Conservation (phyloP, 1,139 yeast genomes). For the Yamadazyma songkhlaensis region DNA sequence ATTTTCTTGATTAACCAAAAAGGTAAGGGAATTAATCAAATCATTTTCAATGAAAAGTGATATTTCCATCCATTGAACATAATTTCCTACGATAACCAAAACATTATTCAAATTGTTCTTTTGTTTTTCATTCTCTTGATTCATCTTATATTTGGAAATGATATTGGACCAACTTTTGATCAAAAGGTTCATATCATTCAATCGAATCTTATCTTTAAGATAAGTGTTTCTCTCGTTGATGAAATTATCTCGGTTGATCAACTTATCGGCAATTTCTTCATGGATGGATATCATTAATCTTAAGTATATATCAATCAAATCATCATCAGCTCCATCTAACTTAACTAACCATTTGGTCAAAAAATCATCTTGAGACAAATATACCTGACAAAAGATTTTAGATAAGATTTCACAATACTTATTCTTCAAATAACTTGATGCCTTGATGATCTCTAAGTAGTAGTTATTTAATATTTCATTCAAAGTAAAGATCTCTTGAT, state of each 20-base stretch:
- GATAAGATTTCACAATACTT: slow-evolving; percentile 76
- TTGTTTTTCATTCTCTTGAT: slow-evolving; percentile 16
- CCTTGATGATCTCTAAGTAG: slow-evolving; percentile 35
- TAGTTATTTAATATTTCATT: slow-evolving; percentile 41
- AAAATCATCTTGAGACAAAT: slow-evolving; percentile 61
- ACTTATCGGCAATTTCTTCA: slow-evolving; percentile 89
- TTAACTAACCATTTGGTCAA: slow-evolving; percentile 54
- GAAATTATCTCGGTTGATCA: slow-evolving; percentile 65
- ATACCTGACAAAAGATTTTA: slow-evolving; percentile 64
- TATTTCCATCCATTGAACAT: slow-evolving; percentile 95
- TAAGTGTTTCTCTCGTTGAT: slow-evolving; percentile 62
- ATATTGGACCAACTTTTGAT: slow-evolving; percentile 69
- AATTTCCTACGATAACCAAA: slow-evolving; percentile 74
- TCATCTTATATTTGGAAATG: slow-evolving; percentile 25
- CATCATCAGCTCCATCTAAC: slow-evolving; percentile 24
- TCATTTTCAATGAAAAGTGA: slow-evolving; percentile 68
- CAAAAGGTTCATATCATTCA: slow-evolving; percentile 67
- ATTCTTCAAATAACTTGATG: slow-evolving; percentile 68
- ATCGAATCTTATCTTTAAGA: slow-evolving; percentile 80
- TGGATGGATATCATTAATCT: slow-evolving; percentile 76
- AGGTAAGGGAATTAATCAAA: slow-evolving; percentile 58
- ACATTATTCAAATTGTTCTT: slow-evolving; percentile 55
- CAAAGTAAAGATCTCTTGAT: slow-evolving; percentile 45
- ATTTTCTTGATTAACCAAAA: slow-evolving; percentile 10
- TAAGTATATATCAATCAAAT: slow-evolving; percentile 71